Evolutionary conservation across 257 asterid species (phyloP).

Genomic region (Salvia hispanica): DNA sequence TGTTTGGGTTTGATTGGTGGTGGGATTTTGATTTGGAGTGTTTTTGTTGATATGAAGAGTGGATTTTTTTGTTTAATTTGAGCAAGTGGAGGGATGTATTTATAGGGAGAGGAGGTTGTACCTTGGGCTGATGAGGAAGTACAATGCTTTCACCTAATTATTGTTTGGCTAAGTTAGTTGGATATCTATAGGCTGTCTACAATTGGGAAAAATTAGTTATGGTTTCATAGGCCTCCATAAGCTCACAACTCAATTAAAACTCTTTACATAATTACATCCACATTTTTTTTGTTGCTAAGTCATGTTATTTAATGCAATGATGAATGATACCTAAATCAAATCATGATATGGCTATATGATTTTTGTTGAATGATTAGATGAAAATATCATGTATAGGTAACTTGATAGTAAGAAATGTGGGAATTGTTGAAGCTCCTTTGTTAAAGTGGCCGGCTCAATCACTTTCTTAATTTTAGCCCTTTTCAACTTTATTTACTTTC

Average conservation of each 20-base stretch:
- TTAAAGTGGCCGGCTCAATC: constrained; percentile 4
- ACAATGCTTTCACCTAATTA: constrained; percentile 39
- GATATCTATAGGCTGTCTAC: not conserved
- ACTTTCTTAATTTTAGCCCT: not conserved
- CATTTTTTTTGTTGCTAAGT: not conserved
- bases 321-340: not conserved
- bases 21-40: constrained; percentile 5
- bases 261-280: not conserved
- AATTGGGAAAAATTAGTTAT: not conserved
- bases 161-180: constrained; percentile 23
- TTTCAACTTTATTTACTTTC: too few relatives aligned
- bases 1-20: not conserved
- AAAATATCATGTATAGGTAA: not conserved
- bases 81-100: constrained; percentile 34
- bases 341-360: not conserved
- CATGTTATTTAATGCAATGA: too few relatives aligned
- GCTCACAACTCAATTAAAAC: not conserved
- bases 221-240: not conserved
- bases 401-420: not conserved
- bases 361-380: constrained; percentile 3
- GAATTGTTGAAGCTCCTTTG: not conserved
- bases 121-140: constrained; percentile 27
- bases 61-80: constrained; percentile 26
- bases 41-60: not conserved
- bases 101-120: constrained; percentile 43